Evolutionary conservation across 495 filamentous ascomycete genomes (phyloP), one percentile per base, ranked within the genome.

Genomic region (Cenococcum geophilum): DNA sequence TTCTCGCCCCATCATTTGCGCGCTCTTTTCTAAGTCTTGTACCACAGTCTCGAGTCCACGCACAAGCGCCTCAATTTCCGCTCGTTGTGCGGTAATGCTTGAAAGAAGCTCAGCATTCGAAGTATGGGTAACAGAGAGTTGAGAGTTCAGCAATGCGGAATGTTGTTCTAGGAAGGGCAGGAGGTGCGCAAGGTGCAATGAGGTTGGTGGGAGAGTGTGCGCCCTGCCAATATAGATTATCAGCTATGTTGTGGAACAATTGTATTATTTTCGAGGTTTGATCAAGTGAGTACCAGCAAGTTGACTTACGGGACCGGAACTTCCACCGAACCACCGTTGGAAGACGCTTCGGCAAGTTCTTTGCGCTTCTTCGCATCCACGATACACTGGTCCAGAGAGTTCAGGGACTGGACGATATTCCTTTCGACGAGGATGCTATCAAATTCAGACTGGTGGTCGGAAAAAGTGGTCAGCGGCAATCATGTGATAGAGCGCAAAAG

Each of bases 341-440:
- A 55, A 35, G 48, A 52, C 27, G 52, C 57, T 60, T 70, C 57
- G 4, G 58, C 52, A 65, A 70, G 55, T 25, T 77, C 80, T 68
- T 79, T 83, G 65, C 87, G 76, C 61, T 75, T 74, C 63, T 75
- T 81, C 25, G 78, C 76, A 1, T 89, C 92, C 45, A 90, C 90
- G 34, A 93, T 80, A 49, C 96, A 76, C 12, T 76, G 75, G 73
- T 98, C 92, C 55, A 97, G 77, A 66, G 86, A 85, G 77, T 98
- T 97, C 58, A 98, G 76, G 48, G 83, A 82, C 60, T 75, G 64
- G 2, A 97, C 81, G 0, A 92, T 91, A 53, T 84, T 76, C 51
- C 89, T 75, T 70, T 87, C 82, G 27, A 76, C 71, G 53, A 96
- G 62, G 62, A 97, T 91, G 5, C 74, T 77, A 34, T 92, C 87